Evolutionary conservation across 345 rosid species (phyloP).

Genomic region (Hypericum perforatum): DNA sequence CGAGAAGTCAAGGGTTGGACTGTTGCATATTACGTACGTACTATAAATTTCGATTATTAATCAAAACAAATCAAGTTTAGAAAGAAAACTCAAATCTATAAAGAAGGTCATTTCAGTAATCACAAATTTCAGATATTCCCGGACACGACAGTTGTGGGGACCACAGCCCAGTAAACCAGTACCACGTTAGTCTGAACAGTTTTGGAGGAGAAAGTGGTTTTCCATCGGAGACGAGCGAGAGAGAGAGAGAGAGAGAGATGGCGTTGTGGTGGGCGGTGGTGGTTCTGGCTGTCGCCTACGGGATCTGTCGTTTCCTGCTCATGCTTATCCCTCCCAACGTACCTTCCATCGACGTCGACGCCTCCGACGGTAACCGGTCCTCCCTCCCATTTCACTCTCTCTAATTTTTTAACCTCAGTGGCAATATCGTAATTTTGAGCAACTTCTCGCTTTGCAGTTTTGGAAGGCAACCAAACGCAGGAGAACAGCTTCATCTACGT

Average conservation of each 20-base stretch:
- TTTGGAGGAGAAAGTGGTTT: no score
- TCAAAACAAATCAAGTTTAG: no score
- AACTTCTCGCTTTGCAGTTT: constrained; percentile 32
- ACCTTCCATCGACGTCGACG: constrained; percentile 88
- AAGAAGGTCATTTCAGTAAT: no score
- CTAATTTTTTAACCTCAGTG: not conserved
- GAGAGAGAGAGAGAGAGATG: constrained; percentile 32
- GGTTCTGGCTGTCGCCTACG: constrained; percentile 79
- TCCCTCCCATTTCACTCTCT: not conserved
- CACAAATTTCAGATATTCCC: no score
- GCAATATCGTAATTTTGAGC: not conserved
- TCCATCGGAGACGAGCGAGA: constrained; percentile 4
- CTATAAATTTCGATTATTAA: no score
- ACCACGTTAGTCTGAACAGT: no score
- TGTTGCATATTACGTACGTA: no score
- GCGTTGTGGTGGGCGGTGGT: constrained; percentile 88
- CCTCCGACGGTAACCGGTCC: constrained; percentile 62
- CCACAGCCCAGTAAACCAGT: no score
- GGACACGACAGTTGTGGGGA: no score
- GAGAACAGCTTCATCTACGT: constrained; percentile 89
- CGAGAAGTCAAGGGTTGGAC: no score
- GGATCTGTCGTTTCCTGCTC: constrained; percentile 73
- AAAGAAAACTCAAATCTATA: no score
- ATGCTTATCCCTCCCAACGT: constrained; percentile 90
- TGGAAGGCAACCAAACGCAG: constrained; percentile 65